Evolutionary conservation across 805 yeast species (phyloP), one percentile per base, ranked within the genome.

Genomic region (Saccharomycopsis guyanensis): DNA sequence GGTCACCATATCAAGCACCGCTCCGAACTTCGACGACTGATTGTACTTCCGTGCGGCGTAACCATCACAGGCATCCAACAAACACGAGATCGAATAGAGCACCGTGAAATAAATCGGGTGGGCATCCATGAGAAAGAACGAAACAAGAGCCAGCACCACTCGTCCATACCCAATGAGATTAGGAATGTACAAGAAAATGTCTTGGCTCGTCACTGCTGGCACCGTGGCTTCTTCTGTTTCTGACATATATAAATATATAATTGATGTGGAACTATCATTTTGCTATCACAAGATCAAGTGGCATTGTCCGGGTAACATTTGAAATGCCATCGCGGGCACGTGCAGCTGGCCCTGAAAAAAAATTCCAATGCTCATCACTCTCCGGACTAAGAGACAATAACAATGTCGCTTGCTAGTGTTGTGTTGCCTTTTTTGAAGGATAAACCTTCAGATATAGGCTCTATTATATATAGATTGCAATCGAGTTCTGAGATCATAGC

Each of bases 1-100:
- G 16, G 98, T 91, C 27, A 93, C 97, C 99, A 93, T 93, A 65
- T 93, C 99, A 56, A 93, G 73, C 18, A 94, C 95, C 16, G 98
- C 97, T 32, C 99, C 99, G 55, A 87, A 86, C 55, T 78, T 75
- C 27, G 97, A 86, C 13, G 95, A 82, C 64, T 93, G 99, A 61
- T 85, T 78, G 62, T 72, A 86, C 57, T 74, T 75, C 53, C 99
- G 75, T 3, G 99, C 99, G 47, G 96, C 95, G 46, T 82, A 80
- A 3, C 99, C 99, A 62, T 93, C 99, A 48, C 88, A 76, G 0
- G 99, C 99, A 65, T 93, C 99, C 52, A 93, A 70, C 46, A 93
- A 70, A 56, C 98, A 94, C 10, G 96, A 87, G 16, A 87, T 70
- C 13, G 94, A 83, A 61, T 93, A 93, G 38, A 88, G 68, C 16